These are phyloP conservation scores for Termitomyces sp. DNA, from an alignment of 768 basidiomycete species.

Conservation along the genomic window DNA sequence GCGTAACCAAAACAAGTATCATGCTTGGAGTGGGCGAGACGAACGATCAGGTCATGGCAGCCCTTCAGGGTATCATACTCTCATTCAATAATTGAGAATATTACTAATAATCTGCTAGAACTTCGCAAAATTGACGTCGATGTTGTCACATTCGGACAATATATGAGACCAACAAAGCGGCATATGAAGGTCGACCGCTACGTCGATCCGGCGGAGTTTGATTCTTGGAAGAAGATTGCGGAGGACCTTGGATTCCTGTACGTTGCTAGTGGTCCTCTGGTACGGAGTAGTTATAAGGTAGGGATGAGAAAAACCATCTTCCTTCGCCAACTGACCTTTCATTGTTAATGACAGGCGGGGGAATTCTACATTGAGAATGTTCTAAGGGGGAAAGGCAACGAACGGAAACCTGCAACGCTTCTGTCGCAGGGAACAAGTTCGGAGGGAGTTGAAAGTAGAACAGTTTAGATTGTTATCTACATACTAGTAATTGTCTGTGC, in stretches of 20 bases:
- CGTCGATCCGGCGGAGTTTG: conserved; percentile 91
- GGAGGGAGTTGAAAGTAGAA: background rate
- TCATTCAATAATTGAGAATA: background rate
- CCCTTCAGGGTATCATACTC: conserved; percentile 58
- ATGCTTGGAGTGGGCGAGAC: conserved; percentile 98
- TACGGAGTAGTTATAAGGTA: conserved; percentile 97
- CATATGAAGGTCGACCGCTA: conserved; percentile 99
- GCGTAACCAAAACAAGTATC: conserved; percentile 95
- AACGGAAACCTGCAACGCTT: conserved; percentile 34
- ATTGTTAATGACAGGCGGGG: conserved; percentile 63
- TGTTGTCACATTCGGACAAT: conserved; percentile 98
- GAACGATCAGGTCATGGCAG: conserved; percentile 74
- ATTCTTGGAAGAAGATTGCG: conserved; percentile 84
- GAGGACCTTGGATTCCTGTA: conserved; percentile 96
- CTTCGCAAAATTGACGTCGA: conserved; percentile 87
- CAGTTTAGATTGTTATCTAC: background rate
- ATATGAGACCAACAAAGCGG: conserved; percentile 98
- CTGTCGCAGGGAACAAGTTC: conserved; percentile 1
- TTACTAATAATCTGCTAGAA: conserved; percentile 44
- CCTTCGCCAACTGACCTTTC: background rate
- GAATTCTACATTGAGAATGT: conserved; percentile 96
- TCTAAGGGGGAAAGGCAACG: conserved; percentile 53
- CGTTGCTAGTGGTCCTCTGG: conserved; percentile 94
- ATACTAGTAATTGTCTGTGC: background rate
- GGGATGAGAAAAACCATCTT: conserved; percentile 9